phyloP scores from a whole-genome alignment of 768 basidiomycete species.

The Rhodotorula kratochvilovae region DNA sequence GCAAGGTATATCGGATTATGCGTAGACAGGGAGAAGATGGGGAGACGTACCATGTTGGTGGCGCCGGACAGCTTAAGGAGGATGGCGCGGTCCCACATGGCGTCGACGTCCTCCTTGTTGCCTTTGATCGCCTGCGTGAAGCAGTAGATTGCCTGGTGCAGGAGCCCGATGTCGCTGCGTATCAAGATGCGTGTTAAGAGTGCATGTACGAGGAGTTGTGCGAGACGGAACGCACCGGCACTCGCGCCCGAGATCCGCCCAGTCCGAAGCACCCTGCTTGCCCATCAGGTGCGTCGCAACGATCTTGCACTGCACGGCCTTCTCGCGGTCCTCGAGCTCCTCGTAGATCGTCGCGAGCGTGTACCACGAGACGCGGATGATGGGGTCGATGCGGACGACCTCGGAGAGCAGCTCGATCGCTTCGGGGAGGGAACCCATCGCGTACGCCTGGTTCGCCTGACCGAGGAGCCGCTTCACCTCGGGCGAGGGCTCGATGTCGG shows the following conservation, averaged over 20 bases:
- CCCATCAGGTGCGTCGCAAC: constrained; percentile 84
- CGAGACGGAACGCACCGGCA: constrained; percentile 57
- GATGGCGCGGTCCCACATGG: constrained; percentile 81
- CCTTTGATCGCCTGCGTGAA: constrained; percentile 73
- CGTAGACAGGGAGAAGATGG: not conserved
- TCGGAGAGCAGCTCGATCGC: constrained; percentile 80
- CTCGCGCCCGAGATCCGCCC: constrained; percentile 72
- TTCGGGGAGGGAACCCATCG: constrained; percentile 62
- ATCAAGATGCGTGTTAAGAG: not conserved
- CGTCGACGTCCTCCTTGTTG: constrained; percentile 75
- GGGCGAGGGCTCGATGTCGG: constrained; percentile 45
- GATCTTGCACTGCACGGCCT: constrained; percentile 74
- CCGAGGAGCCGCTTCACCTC: constrained; percentile 60
- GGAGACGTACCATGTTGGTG: constrained; percentile 57
- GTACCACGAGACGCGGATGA: constrained; percentile 75
- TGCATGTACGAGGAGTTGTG: not conserved
- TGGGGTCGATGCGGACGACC: constrained; percentile 87
- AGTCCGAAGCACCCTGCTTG: constrained; percentile 65
- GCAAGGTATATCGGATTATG: not conserved
- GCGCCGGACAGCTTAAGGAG: constrained; percentile 73
- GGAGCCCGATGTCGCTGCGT: constrained; percentile 62
- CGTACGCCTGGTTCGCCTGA: constrained; percentile 79
- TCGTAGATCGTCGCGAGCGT: constrained; percentile 79
- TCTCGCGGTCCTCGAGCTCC: constrained; percentile 63
- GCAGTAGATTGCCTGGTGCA: constrained; percentile 87